phyloP scores from a whole-genome alignment of 2,329 filamentous ascomycete species.

The Domatiomyces globalis region DNA sequence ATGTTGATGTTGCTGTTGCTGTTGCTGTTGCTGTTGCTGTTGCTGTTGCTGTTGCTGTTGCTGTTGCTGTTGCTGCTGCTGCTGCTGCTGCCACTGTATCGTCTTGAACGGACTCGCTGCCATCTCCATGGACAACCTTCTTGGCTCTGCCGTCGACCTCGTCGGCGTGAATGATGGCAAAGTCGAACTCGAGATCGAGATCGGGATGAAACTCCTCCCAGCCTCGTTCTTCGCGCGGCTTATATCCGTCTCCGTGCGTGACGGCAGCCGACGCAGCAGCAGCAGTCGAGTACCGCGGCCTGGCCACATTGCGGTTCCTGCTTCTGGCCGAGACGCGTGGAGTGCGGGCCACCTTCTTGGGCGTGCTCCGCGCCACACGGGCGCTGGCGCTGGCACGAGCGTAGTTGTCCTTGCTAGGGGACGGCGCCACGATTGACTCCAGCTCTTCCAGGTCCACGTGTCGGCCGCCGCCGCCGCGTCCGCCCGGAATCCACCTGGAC shows the following conservation, averaged over 20 bases:
- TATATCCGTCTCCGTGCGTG: constrained; percentile 88
- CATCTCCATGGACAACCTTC: constrained; percentile 20
- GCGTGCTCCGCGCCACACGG: constrained; percentile 19
- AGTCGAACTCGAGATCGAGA: constrained; percentile 70
- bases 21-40: not conserved
- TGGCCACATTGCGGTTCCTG: constrained; percentile 17
- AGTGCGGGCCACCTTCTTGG: constrained; percentile 4
- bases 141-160: constrained; percentile 65
- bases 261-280: constrained; percentile 77
- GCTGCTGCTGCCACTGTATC: constrained; percentile 72
- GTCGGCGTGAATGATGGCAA: constrained; percentile 66
- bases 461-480: constrained; percentile 70
- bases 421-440: constrained; percentile 2
- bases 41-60: constrained; percentile 61
- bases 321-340: constrained; percentile 15
- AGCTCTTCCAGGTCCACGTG: constrained; percentile 57
- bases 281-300: constrained; percentile 65
- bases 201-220: constrained; percentile 98
- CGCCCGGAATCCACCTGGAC: constrained; percentile 50
- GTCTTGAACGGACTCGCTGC: constrained; percentile 8
- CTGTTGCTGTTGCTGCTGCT: constrained; percentile 51
- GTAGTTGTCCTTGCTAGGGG: constrained; percentile 21
- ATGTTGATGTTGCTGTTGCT: not conserved
- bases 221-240: constrained; percentile 85
- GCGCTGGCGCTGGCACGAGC: constrained; percentile 37